These are phyloP conservation scores for Cordyceps cateniannulata DNA, from an alignment of 2,329 filamentous ascomycete genomes.

Conservation along the genomic window DNA sequence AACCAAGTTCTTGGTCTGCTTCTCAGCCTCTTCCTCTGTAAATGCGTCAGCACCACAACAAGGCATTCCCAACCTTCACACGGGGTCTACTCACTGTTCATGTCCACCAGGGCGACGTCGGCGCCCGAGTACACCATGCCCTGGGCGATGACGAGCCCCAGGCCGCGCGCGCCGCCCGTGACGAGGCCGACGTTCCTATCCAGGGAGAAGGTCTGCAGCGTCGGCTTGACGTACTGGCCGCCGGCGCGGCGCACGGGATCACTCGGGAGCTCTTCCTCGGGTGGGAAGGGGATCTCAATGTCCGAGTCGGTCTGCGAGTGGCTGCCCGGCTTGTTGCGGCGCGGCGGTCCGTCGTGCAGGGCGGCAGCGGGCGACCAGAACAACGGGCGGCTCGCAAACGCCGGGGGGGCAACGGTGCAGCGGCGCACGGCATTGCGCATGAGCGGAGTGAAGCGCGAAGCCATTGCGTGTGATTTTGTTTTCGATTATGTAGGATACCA, in stretches of 20 bases:
- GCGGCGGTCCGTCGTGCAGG: conserved; percentile 27
- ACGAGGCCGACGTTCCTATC: conserved; percentile 78
- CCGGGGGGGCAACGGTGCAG: conserved; percentile 15
- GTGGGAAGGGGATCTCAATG: conserved; percentile 73
- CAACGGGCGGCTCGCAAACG: conserved; percentile 19
- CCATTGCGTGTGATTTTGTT: conserved; percentile 14
- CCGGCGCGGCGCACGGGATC: conserved; percentile 69
- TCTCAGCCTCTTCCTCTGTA: conserved; percentile 78
- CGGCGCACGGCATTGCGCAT: conserved; percentile 25
- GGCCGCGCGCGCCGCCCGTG: conserved; percentile 81
- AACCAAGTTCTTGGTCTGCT: conserved; percentile 67
- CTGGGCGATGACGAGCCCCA: conserved; percentile 90
- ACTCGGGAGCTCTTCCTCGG: conserved; percentile 64
- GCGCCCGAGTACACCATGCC: conserved; percentile 83
- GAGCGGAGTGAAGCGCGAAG: conserved; percentile 20
- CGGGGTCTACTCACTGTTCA: conserved; percentile 65
- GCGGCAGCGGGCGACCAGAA: conserved; percentile 17
- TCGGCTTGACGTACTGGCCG: conserved; percentile 77
- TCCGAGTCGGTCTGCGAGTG: conserved; percentile 75
- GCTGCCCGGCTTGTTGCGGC: conserved; percentile 47
- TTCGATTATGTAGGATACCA: not conserved
- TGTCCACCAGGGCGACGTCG: conserved; percentile 84
- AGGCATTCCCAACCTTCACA: not conserved
- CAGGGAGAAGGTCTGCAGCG: conserved; percentile 78
- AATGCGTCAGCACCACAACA: conserved; percentile 14